Base-by-base conservation (phyloP, 1,139 yeast species). In the Geotrichum cucujoidarum region DNA sequence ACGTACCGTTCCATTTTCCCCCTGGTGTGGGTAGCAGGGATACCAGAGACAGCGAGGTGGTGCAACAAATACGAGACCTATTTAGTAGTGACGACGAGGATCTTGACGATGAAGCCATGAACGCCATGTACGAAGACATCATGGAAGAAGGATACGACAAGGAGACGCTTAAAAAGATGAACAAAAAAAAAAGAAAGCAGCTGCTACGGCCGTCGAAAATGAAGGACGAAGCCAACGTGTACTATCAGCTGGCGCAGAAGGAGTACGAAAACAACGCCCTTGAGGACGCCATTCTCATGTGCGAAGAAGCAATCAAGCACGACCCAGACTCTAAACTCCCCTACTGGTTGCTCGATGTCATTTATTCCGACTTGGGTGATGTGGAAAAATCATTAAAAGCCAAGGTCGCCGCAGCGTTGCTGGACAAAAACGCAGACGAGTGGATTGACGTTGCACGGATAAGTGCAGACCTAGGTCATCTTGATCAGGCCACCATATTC, bases 361-460 rank as follows among this genome's bases (percentile, higher is more conserved):
- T 92, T 38, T 84, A 85, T 57, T 78, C 81, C 51, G 75, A 78
- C 48, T 80, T 79, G 51, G 88, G 85, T 0, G 76, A 83, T 46
- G 64, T 76, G 45, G 78, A 81, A 55, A 82, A 82, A 58, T 86
- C 95, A 54, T 81, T 95, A 60, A 78, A 79, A 51, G 81, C 87
- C 32, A 85, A 95, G 86, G 74, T 87, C 50, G 67, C 84, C 33
- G 97, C 95, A 0, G 95, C 95, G 1, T 88, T 82, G 61, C 71
- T 86, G 25, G 85, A 83, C 57, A 82, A 88, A 2, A 76, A 45
- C 24, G 77, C 78, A 52, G 83, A 79, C 24, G 83, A 88, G 54
- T 92, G 97, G 97, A 79, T 80, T 30, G 79, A 76, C 41, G 88
- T 88, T 30, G 97, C 95, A 0, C 85, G 81, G 49, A 67, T 87